Evolutionary conservation across 2,329 filamentous ascomycete genomes (phyloP).

Genomic region (Fusarium pseudonygamai): DNA sequence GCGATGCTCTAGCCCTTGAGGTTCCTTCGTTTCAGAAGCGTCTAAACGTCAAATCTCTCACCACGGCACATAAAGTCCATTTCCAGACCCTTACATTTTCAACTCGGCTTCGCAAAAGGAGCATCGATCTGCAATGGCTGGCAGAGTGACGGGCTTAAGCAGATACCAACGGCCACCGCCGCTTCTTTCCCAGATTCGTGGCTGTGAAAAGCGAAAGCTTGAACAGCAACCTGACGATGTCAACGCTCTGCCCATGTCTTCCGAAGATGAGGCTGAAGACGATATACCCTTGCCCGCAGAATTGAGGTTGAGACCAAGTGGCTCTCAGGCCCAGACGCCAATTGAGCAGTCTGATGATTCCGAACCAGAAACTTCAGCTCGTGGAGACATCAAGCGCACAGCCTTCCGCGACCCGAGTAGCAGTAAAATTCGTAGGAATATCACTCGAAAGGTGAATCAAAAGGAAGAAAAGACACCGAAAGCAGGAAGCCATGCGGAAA

Average conservation of each 20-base stretch:
- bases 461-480: background rate
- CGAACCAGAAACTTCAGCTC: conserved; percentile 39
- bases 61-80: background rate
- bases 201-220: conserved; percentile 9
- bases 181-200: conserved; percentile 29
- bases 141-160: conserved; percentile 38
- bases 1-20: background rate
- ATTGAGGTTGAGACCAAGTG: background rate
- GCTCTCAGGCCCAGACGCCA: background rate
- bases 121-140: background rate
- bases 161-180: conserved; percentile 3
- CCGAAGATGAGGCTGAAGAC: conserved; percentile 41
- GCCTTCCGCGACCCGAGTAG: conserved; percentile 38
- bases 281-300: background rate
- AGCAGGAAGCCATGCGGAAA: background rate
- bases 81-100: background rate
- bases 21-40: background rate
- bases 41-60: background rate
- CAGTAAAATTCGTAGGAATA: conserved; percentile 1
- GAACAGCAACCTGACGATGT: conserved; percentile 26
- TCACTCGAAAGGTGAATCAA: conserved; percentile 2
- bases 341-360: conserved; percentile 36
- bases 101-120: background rate
- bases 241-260: conserved; percentile 44
- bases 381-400: conserved; percentile 48